A percentile compares a stretch with the other conserved stretches of the same genome.
These are phyloP conservation scores for Atalantia buxifolia DNA, from an alignment of 345 rosid species.

Conservation along the genomic window DNA sequence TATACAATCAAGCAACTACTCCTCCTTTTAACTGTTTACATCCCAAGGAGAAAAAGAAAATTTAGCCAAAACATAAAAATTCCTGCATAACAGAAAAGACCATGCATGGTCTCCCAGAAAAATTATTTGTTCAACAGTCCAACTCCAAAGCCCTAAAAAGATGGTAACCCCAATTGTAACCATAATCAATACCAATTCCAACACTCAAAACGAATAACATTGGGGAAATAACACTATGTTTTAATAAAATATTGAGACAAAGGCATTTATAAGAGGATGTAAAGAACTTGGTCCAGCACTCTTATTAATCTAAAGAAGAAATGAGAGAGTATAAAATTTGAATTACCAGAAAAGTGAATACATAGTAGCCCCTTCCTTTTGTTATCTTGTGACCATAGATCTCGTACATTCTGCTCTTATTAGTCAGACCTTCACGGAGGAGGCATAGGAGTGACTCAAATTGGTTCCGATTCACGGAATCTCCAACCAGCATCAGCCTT, in stretches of 20 bases:
- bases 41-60: not conserved
- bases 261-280: not conserved
- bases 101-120: not conserved
- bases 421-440: constrained; percentile 65
- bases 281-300: not conserved
- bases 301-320: constrained; percentile 11
- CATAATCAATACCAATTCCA: not conserved
- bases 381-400: constrained; percentile 74
- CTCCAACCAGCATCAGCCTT: constrained; percentile 86
- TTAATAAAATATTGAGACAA: not conserved
- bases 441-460: constrained; percentile 89
- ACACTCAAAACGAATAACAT: not conserved
- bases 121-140: not conserved
- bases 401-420: constrained; percentile 76
- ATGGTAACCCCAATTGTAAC: not conserved
- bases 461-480: constrained; percentile 93
- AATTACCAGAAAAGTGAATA: constrained; percentile 70
- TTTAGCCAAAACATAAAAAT: not conserved
- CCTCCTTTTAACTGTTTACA: not conserved
- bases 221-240: not conserved
- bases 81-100: not conserved
- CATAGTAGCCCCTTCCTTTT: constrained; percentile 82
- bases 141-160: not conserved
- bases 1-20: not conserved
- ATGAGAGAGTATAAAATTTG: not conserved